A percentile compares a stretch with the other conserved stretches of the same genome.
Conservation (phyloP, 2,329 filamentous ascomycete species). For the Ceratocystiopsis minuta region DNA sequence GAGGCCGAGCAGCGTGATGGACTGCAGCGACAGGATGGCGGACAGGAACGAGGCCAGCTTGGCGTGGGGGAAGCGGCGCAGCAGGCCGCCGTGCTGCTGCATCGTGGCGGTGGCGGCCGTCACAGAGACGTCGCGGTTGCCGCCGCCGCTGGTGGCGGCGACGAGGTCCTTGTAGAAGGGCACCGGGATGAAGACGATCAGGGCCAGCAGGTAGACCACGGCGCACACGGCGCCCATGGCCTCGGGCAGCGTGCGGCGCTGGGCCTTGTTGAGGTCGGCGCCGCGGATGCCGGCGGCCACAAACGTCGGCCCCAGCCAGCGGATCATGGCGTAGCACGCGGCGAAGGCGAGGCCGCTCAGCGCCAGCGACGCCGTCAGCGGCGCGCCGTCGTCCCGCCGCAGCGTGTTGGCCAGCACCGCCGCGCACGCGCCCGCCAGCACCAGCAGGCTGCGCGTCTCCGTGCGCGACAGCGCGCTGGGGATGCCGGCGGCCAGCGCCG, state of each 20-base stretch:
- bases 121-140: conserved; percentile 65
- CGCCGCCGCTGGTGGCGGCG: conserved; percentile 79
- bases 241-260: conserved; percentile 68
- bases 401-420: conserved; percentile 67
- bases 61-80: conserved; percentile 85
- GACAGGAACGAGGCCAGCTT: conserved; percentile 95
- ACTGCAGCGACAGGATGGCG: conserved; percentile 81
- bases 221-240: conserved; percentile 92
- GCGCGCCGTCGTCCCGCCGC: conserved; percentile 71
- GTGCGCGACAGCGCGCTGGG: conserved; percentile 25
- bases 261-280: conserved; percentile 59
- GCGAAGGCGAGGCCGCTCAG: conserved; percentile 74
- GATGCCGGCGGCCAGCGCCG: conserved; percentile 4
- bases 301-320: conserved; percentile 85
- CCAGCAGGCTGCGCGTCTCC: conserved; percentile 37
- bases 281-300: conserved; percentile 78
- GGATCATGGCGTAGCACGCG: conserved; percentile 67
- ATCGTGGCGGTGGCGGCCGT: conserved; percentile 33
- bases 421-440: conserved; percentile 50
- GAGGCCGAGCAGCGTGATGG: conserved; percentile 76
- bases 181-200: conserved; percentile 90
- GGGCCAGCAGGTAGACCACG: conserved; percentile 71
- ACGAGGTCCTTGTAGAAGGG: conserved; percentile 98
- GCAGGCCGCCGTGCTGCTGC: conserved; percentile 63
- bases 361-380: conserved; percentile 72